Evolutionary conservation across 495 filamentous ascomycete species (phyloP).

Genomic region (Penicillium silybi): DNA sequence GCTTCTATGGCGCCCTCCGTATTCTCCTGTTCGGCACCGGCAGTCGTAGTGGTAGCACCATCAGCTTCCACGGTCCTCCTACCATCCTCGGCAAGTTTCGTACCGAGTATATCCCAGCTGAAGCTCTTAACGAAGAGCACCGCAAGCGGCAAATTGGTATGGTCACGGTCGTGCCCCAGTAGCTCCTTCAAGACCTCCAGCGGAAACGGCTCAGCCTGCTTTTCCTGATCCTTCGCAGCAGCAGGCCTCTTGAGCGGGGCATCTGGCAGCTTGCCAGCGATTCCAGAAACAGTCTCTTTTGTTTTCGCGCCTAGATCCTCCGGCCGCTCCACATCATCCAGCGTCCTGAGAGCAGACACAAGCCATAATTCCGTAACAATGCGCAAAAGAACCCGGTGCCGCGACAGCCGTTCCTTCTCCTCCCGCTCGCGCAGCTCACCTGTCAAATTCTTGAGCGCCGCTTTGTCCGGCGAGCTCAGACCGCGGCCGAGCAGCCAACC

Average conservation of each 20-base stretch:
- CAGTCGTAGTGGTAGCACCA: slow-evolving; percentile 57
- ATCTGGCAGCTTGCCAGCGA: slow-evolving; percentile 50
- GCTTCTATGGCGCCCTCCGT: slow-evolving; percentile 40
- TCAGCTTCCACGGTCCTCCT: slow-evolving; percentile 84
- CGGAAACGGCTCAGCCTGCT: slow-evolving; percentile 76
- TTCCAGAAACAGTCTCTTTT: slow-evolving; percentile 52
- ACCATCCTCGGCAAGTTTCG: slow-evolving; percentile 65
- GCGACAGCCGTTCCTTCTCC: slow-evolving; percentile 85
- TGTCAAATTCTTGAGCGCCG: slow-evolving; percentile 70
- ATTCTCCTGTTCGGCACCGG: slow-evolving; percentile 46
- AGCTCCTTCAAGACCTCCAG: slow-evolving; percentile 96
- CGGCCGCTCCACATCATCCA: slow-evolving; percentile 83
- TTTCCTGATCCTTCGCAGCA: slow-evolving; percentile 35
- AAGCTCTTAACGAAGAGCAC: slow-evolving; percentile 96
- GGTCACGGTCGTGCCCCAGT: slow-evolving; percentile 87
- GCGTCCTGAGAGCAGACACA: slow-evolving; percentile 75
- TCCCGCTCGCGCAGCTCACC: slow-evolving; percentile 87
- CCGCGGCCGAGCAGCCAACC: slow-evolving; percentile 92
- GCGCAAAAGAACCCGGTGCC: slow-evolving; percentile 81
- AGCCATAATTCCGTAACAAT: slow-evolving; percentile 97
- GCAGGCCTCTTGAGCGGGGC: slow-evolving; percentile 41
- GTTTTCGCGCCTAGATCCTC: slow-evolving; percentile 73
- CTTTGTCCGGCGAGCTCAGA: slow-evolving; percentile 87
- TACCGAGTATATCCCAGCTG: slow-evolving; percentile 89
- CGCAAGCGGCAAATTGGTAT: slow-evolving; percentile 83